Conservation (phyloP, 2,329 filamentous ascomycete species). For the Neopestalotiopsis rosae region DNA sequence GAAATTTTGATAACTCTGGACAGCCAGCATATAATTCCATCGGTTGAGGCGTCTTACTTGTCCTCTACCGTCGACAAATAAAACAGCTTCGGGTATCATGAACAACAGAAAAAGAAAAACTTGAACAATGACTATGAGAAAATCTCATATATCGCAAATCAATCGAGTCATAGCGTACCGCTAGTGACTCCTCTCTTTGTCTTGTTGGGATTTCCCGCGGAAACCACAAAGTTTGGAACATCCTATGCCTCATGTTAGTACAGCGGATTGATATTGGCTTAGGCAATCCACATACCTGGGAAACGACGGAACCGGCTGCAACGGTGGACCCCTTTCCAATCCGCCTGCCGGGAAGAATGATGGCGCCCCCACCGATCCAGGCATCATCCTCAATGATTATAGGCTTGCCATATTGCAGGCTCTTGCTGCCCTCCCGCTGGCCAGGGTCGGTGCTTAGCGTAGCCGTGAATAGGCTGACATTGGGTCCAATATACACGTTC, state of each 20-base stretch:
- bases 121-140: conserved; percentile 9
- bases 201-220: conserved; percentile 72
- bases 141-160: conserved; percentile 3
- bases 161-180: conserved; percentile 12
- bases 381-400: conserved; percentile 86
- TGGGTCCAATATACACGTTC: conserved; percentile 77
- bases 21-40: background rate
- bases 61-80: background rate
- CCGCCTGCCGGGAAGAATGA: conserved; percentile 78
- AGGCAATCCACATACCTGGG: conserved; percentile 36
- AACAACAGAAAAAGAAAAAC: conserved; percentile 20
- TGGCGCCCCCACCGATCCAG: conserved; percentile 79
- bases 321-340: conserved; percentile 82
- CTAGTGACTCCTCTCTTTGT: conserved; percentile 49
- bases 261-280: background rate
- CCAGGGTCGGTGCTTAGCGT: conserved; percentile 76
- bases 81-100: conserved; percentile 24
- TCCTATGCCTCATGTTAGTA: conserved; percentile 43
- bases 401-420: conserved; percentile 70
- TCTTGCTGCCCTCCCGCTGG: conserved; percentile 74
- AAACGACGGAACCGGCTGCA: conserved; percentile 85
- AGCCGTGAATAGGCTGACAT: conserved; percentile 84
- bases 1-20: background rate
- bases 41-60: background rate
- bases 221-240: conserved; percentile 71